Evolutionary conservation across 768 basidiomycete genomes (phyloP).

Genomic region (Termitomyces heimii): DNA sequence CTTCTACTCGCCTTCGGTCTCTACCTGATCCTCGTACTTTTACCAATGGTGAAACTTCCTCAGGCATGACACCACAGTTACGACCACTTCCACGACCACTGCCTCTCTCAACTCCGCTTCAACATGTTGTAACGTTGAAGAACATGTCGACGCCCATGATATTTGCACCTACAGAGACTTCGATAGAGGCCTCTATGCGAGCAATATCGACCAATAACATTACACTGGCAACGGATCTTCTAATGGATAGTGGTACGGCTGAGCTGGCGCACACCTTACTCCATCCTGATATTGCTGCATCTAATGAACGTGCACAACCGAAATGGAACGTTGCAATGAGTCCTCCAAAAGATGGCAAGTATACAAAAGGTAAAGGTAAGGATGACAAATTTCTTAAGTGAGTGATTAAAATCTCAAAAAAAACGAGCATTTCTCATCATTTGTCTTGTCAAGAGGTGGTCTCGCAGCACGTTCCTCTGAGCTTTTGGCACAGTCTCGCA

Average conservation of each 20-base stretch:
- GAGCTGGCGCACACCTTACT: conserved; percentile 51
- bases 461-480: conserved; percentile 45
- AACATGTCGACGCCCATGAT: conserved; percentile 22
- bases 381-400: conserved; percentile 42
- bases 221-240: conserved; percentile 46
- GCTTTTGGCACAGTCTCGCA: conserved; percentile 35
- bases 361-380: conserved; percentile 29
- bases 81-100: conserved; percentile 9
- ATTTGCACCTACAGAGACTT: conserved; percentile 10
- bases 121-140: conserved; percentile 12
- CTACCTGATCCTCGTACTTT: conserved; percentile 6
- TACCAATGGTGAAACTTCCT: not conserved
- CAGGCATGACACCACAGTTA: not conserved
- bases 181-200: conserved; percentile 31
- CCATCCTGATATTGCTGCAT: conserved; percentile 29
- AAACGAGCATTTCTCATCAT: not conserved
- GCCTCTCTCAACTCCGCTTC: conserved; percentile 11
- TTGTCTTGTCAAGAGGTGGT: conserved; percentile 38
- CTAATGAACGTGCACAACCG: conserved; percentile 21
- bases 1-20: conserved; percentile 1
- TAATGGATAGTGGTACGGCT: conserved; percentile 41
- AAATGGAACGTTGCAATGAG: conserved; percentile 52
- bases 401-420: conserved; percentile 13
- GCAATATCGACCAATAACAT: conserved; percentile 49
- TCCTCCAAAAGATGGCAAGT: conserved; percentile 40